Percentiles rank a stretch among this genome's conserved stretches.
Evolutionary conservation across 306 rosid species (phyloP).

Genomic region (Mimosa pudica): DNA sequence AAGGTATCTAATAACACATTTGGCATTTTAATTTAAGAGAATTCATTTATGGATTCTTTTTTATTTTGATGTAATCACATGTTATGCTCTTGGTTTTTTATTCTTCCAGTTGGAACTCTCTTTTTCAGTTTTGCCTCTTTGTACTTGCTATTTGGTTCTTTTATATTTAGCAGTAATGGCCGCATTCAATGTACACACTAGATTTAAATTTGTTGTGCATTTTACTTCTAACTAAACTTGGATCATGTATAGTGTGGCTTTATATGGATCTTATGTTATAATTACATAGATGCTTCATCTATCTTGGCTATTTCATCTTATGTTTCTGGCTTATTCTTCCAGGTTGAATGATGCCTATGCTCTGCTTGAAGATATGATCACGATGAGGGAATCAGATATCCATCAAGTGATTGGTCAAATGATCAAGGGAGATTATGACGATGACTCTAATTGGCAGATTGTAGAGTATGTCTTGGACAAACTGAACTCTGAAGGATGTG

Average conservation of each 20-base stretch:
- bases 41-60: conserved; percentile 12
- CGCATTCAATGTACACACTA: conserved; percentile 14
- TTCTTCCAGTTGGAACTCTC: conserved; percentile 4
- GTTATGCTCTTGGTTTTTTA: conserved; percentile 4
- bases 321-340: conserved; percentile 44
- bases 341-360: conserved; percentile 78
- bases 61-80: conserved; percentile 10
- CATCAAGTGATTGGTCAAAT: conserved; percentile 92
- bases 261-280: not conserved
- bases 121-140: not conserved
- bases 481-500: conserved; percentile 85
- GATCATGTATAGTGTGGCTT: not conserved
- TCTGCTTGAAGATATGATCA: conserved; percentile 76
- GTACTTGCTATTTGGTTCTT: conserved; percentile 30
- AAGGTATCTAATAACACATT: conserved; percentile 3
- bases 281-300: conserved; percentile 15
- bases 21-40: conserved; percentile 5
- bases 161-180: not conserved
- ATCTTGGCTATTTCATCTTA: conserved; percentile 33
- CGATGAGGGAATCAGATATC: conserved; percentile 71
- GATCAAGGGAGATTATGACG: conserved; percentile 95
- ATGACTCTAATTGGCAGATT: conserved; percentile 96
- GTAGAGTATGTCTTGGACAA: conserved; percentile 95
- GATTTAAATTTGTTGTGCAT: conserved; percentile 18
- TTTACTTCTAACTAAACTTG: conserved; percentile 13